Evolutionary conservation across 768 basidiomycete species (phyloP), one percentile per base, ranked within the genome.

Genomic region (Tulasnella sp.): DNA sequence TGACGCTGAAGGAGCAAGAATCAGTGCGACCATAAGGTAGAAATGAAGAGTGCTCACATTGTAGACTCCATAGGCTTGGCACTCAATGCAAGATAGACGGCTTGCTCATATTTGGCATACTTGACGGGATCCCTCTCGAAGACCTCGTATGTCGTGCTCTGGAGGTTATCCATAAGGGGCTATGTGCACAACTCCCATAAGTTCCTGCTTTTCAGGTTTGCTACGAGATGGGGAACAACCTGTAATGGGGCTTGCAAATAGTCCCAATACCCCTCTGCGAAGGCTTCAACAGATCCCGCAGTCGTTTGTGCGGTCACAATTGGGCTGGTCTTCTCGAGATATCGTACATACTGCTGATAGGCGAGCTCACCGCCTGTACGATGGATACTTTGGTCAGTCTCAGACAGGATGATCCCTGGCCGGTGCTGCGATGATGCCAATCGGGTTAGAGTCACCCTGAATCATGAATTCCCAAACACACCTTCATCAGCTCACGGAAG

Each of bases 121-220:
- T 99, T 99, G 61, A 98, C 84, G 2, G 96, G 94, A 73, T 98
- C 96, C 69, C 92, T 82, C 68, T 99, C 96, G 67, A 99, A 99
- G 2, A 90, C 92, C 68, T 98, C 92, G 70, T 99, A 99, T 10
- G 92, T 97, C 63, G 85, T 80, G 65, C 91, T 93, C 67, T 89
- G 90, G 57, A 99, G 72, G 71, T 99, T 93, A 67, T 99, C 94
- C 92, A 94, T 94, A 66, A 99, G 71, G 22, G 96, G 96, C 87
- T 93, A 65, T 57, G 62, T 56, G 51, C 44, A 38, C 50, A 46
- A 9, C n/a, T 19, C 60, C 63, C 48, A 67, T 61, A 54, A 30
- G 42, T 51, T 15, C 46, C 49, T 31, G 41, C 51, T n/a, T 11
- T 52, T 38, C 43, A n/a, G 42, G 41, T 25, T 43, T 56, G 54